Evolutionary conservation across 352 stramenopile genomes (phyloP).

Genomic region (Phytophthora parvispora): DNA sequence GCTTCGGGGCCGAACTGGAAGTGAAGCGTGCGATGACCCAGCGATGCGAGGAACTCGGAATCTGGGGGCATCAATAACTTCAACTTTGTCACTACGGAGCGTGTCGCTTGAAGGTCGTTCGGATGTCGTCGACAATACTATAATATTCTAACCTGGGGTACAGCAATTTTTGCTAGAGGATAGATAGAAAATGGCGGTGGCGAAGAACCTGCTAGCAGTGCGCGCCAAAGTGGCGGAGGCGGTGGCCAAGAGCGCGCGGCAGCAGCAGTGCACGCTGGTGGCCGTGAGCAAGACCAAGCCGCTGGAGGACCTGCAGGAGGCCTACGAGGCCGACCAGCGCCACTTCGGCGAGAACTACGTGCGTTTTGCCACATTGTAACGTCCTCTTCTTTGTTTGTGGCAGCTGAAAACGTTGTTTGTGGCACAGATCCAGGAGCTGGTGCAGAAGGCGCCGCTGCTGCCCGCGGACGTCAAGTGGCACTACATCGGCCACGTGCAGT

Average conservation of each 20-base stretch:
- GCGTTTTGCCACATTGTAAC: background rate
- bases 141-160: background rate
- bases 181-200: slow-evolving; percentile 44
- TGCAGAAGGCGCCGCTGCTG: slow-evolving; percentile 94
- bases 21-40: no score
- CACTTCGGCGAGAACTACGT: slow-evolving; percentile 99
- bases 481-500: slow-evolving; percentile 99
- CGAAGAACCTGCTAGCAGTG: slow-evolving; percentile 70
- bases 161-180: background rate
- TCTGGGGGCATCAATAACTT: no score
- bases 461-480: slow-evolving; percentile 96
- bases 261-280: slow-evolving; percentile 88
- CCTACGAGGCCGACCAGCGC: slow-evolving; percentile 93
- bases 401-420: slow-evolving; percentile 23
- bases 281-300: slow-evolving; percentile 97
- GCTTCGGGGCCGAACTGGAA: no score
- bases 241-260: slow-evolving; percentile 55
- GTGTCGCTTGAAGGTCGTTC: background rate
- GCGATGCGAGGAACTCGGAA: no score
- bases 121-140: background rate
- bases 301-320: slow-evolving; percentile 85
- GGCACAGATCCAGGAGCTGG: slow-evolving; percentile 96
- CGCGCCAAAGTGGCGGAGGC: slow-evolving; percentile 71
- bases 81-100: no score
- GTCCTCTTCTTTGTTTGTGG: slow-evolving; percentile 11